Conservation (phyloP, 2,329 filamentous ascomycete species). For the Venturiaceae sp. region DNA sequence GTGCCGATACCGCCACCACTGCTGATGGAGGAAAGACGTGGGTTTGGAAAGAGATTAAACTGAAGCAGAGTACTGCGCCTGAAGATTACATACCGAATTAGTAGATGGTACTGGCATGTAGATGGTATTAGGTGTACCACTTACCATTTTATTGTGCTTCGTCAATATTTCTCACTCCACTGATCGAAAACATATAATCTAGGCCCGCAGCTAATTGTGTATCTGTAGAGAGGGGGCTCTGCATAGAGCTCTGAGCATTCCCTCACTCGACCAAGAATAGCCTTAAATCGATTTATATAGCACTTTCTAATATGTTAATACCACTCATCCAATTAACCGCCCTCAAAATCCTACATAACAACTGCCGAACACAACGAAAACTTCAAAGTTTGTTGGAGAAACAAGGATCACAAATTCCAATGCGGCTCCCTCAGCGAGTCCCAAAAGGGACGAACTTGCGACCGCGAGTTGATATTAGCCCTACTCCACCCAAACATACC, state of each 20-base stretch:
- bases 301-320: background rate
- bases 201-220: no score
- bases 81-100: background rate
- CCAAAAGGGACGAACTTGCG: background rate
- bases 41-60: background rate
- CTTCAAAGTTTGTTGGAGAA: background rate
- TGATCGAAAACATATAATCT: no score
- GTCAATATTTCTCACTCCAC: background rate
- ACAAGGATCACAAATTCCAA: background rate
- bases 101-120: background rate
- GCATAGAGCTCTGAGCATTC: no score
- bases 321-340: background rate
- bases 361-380: background rate
- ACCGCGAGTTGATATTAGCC: background rate
- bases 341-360: background rate
- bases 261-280: no score
- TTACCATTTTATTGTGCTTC: background rate
- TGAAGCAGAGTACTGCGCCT: conserved; percentile 1
- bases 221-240: no score
- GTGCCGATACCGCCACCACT: background rate
- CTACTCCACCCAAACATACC: background rate
- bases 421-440: background rate
- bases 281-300: no score
- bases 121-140: background rate
- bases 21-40: conserved; percentile 2